Evolutionary conservation across 106 monocot genomes (phyloP).

Genomic region (Amphibolis antarctica): DNA sequence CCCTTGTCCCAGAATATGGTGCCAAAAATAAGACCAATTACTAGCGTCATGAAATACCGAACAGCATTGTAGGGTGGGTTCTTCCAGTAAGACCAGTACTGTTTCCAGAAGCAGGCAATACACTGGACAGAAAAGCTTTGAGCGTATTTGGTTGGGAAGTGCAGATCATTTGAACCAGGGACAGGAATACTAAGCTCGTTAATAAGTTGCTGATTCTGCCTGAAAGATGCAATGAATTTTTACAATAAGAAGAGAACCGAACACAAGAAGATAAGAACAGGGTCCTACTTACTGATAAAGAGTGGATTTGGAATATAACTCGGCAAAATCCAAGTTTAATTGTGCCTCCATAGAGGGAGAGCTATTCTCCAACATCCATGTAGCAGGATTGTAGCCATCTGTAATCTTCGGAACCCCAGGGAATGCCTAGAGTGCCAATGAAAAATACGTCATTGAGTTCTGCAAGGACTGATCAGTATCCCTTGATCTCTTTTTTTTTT

Average conservation of each 20-base stretch:
- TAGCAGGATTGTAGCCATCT: slow-evolving; percentile 79
- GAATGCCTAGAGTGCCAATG: slow-evolving; percentile 33
- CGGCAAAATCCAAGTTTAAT: slow-evolving; percentile 57
- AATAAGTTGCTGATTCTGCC: slow-evolving; percentile 51
- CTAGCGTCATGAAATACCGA: slow-evolving; percentile 43
- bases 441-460: background rate
- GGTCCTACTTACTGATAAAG: slow-evolving; percentile 10
- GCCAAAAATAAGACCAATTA: slow-evolving; percentile 56
- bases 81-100: slow-evolving; percentile 89
- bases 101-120: slow-evolving; percentile 82
- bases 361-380: slow-evolving; percentile 88
- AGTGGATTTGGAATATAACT: slow-evolving; percentile 15
- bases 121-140: slow-evolving; percentile 50
- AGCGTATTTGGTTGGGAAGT: slow-evolving; percentile 51
- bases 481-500: too few species aligned
- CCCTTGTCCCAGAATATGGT: slow-evolving; percentile 73
- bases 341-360: slow-evolving; percentile 39
- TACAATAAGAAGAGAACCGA: background rate
- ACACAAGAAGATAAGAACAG: background rate
- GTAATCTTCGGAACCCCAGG: slow-evolving; percentile 63
- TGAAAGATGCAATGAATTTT: slow-evolving; percentile 15
- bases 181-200: slow-evolving; percentile 38
- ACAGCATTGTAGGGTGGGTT: slow-evolving; percentile 72
- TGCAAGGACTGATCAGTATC: background rate
- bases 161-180: slow-evolving; percentile 49